These are phyloP conservation scores for Dryadomyces quercivorus DNA, from an alignment of 2,329 filamentous ascomycete genomes.

Conservation along the genomic window DNA sequence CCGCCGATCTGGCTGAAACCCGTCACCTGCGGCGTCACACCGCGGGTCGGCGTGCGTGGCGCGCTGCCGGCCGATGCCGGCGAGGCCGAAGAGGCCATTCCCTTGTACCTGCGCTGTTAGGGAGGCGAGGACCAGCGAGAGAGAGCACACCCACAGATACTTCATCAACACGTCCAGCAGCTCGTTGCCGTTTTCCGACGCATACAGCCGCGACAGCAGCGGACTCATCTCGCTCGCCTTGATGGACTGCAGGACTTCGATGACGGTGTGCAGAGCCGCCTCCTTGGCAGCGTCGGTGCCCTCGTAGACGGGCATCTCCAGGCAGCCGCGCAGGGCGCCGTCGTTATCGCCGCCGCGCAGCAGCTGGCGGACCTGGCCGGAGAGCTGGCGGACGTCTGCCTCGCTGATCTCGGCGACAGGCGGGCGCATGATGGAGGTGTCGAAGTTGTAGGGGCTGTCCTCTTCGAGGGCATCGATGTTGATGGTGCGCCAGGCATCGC, in stretches of 20 bases:
- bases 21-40: conserved; percentile 61
- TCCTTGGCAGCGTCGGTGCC: conserved; percentile 53
- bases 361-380: conserved; percentile 75
- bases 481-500: conserved; percentile 72
- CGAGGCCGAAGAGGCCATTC: conserved; percentile 48
- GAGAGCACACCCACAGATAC: conserved; percentile 59
- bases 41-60: conserved; percentile 32
- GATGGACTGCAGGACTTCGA: conserved; percentile 91
- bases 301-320: conserved; percentile 75
- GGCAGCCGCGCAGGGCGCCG: conserved; percentile 69
- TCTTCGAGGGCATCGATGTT: conserved; percentile 87
- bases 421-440: conserved; percentile 70
- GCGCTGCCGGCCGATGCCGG: conserved; percentile 24
- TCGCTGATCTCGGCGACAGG: conserved; percentile 63
- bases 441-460: conserved; percentile 85
- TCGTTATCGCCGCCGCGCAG: conserved; percentile 77
- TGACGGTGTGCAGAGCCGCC: conserved; percentile 72
- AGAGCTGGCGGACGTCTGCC: conserved; percentile 64
- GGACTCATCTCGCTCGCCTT: conserved; percentile 92
- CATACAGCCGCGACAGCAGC: conserved; percentile 71
- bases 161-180: conserved; percentile 92
- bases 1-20: conserved; percentile 73
- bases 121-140: background rate
- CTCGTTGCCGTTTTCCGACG: conserved; percentile 67
- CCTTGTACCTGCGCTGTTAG: conserved; percentile 91